These are phyloP conservation scores for Penicillium odoratum DNA, from an alignment of 495 filamentous ascomycete species.

Conservation along the genomic window DNA sequence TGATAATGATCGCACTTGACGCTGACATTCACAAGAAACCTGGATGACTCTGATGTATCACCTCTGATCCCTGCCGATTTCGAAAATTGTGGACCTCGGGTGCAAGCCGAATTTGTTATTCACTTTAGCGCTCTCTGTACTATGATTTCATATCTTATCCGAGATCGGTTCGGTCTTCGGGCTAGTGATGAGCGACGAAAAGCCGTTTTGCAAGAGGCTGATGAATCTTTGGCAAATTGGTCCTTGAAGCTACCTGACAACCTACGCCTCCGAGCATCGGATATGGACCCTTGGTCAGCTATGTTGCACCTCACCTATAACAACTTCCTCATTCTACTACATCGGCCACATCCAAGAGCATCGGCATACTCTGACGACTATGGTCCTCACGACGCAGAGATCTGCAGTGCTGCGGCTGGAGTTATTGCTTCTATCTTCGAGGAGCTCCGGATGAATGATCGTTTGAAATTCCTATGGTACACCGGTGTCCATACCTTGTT, in stretches of 20 bases:
- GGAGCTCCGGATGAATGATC: conserved; percentile 49
- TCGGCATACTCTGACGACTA: conserved; percentile 49
- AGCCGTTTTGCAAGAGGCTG: conserved; percentile 45
- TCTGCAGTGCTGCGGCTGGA: conserved; percentile 47
- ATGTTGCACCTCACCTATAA: conserved; percentile 54
- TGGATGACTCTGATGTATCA: conserved; percentile 50
- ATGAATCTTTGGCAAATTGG: conserved; percentile 48
- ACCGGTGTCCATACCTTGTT: conserved; percentile 49
- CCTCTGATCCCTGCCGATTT: conserved; percentile 47
- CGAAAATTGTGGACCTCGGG: conserved; percentile 44
- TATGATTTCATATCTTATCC: conserved; percentile 48
- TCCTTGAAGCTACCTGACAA: conserved; percentile 45
- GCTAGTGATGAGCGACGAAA: conserved; percentile 42
- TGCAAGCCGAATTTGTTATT: conserved; percentile 45
- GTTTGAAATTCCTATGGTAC: conserved; percentile 49
- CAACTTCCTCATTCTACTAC: conserved; percentile 52
- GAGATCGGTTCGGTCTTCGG: conserved; percentile 43
- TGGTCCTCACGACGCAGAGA: conserved; percentile 46
- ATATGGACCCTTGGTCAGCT: conserved; percentile 50
- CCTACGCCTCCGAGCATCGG: conserved; percentile 43
- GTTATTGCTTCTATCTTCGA: conserved; percentile 52
- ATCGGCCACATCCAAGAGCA: conserved; percentile 47
- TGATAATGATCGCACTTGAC: neutral
- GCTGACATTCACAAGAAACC: conserved; percentile 32
- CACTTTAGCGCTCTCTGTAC: conserved; percentile 48